Evolutionary conservation across 225 moss, liverwort and hornwort species (phyloP).

Genomic region (Physcomitrellopsis africana): DNA sequence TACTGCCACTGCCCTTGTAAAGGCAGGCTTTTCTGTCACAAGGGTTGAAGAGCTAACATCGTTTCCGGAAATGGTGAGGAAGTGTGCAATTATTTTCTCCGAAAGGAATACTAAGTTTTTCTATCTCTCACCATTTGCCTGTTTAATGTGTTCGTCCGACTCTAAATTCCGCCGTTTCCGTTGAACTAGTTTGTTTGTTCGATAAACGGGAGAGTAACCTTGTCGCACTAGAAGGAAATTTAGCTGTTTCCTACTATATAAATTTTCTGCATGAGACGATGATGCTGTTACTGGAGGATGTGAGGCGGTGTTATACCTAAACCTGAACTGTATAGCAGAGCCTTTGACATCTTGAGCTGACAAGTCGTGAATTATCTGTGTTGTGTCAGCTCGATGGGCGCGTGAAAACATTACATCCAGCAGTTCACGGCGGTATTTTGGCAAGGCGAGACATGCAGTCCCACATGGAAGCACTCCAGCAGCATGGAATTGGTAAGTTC

Average conservation of each 20-base stretch:
- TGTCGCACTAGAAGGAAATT: not conserved
- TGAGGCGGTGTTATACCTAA: not conserved
- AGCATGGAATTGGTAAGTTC: slow-evolving; percentile 80
- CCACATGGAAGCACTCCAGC: slow-evolving; percentile 87
- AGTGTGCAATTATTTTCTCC: not conserved
- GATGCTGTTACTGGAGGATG: not conserved
- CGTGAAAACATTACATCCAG: slow-evolving; percentile 95
- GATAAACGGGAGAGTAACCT: not conserved
- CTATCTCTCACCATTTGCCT: not conserved
- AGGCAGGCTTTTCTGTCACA: slow-evolving; percentile 78
- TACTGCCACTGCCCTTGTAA: slow-evolving; percentile 81
- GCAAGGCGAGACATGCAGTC: slow-evolving; percentile 77
- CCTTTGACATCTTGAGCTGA: slow-evolving; percentile 12
- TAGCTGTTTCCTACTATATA: no score
- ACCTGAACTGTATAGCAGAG: not conserved
- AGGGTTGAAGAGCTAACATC: slow-evolving; percentile 88
- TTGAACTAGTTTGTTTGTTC: not conserved
- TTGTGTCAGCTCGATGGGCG: slow-evolving; percentile 82
- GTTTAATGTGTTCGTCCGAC: not conserved
- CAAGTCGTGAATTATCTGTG: not conserved
- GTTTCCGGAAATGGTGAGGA: slow-evolving; percentile 90
- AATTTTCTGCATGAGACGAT: not conserved
- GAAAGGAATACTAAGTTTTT: not conserved
- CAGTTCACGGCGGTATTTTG: slow-evolving; percentile 92
- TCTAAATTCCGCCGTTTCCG: not conserved